A percentile compares a stretch with the other conserved stretches of the same genome.
Evolutionary conservation across 768 basidiomycete genomes (phyloP).

Genomic region (Termitomyces sp.): DNA sequence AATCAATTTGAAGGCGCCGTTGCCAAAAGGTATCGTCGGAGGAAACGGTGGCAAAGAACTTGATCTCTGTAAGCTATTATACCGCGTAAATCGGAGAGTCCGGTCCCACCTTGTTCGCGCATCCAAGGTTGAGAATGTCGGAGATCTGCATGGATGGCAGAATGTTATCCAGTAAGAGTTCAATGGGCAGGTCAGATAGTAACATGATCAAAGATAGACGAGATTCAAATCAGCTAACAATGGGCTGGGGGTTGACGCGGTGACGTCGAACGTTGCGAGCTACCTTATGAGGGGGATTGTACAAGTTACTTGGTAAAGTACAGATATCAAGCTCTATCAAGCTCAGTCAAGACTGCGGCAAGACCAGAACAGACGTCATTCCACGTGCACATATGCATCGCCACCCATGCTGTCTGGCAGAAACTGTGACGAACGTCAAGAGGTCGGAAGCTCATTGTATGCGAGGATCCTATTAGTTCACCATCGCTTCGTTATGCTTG

Average conservation of each 20-base stretch:
- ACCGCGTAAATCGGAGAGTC: background rate
- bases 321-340: background rate
- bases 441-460: no score
- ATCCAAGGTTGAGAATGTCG: slow-evolving; percentile 53
- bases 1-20: slow-evolving; percentile 59
- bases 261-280: background rate
- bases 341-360: background rate
- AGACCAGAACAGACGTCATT: background rate
- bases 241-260: no score
- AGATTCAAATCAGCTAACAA: background rate
- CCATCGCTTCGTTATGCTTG: background rate
- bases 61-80: slow-evolving; percentile 3
- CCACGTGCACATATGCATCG: background rate
- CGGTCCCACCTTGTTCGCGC: slow-evolving; percentile 47
- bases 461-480: no score
- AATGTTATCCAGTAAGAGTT: slow-evolving; percentile 73
- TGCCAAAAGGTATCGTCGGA: slow-evolving; percentile 81
- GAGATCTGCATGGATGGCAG: slow-evolving; percentile 47
- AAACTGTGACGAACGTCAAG: no score
- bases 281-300: no score
- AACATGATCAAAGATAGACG: background rate
- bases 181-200: slow-evolving; percentile 58
- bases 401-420: background rate
- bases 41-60: slow-evolving; percentile 54
- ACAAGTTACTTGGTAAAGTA: background rate